A percentile compares a stretch with the other conserved stretches of the same genome.
These are phyloP conservation scores for Ascobolus immersus DNA, from an alignment of 495 filamentous ascomycete species.

Conservation along the genomic window DNA sequence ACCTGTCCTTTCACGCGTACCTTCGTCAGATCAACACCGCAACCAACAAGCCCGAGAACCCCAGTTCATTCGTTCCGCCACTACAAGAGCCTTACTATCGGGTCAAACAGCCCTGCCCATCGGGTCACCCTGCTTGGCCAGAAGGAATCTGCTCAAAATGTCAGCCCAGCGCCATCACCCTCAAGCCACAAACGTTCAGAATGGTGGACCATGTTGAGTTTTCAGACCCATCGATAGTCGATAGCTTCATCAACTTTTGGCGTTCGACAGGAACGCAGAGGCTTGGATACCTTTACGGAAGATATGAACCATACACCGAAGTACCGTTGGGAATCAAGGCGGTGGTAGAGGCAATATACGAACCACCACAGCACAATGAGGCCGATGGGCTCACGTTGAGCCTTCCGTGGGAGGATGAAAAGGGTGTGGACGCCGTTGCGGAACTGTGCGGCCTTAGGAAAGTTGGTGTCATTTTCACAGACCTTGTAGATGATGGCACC, in stretches of 20 bases:
- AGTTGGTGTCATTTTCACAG: conserved; percentile 88
- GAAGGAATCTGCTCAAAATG: conserved; percentile 99
- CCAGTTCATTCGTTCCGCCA: conserved; percentile 82
- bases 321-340: conserved; percentile 89
- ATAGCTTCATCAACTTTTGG: conserved; percentile 80
- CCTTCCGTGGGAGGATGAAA: conserved; percentile 59
- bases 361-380: conserved; percentile 77
- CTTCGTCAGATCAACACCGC: conserved; percentile 81
- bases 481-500: conserved; percentile 57
- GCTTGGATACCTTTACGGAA: conserved; percentile 73
- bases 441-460: conserved; percentile 63
- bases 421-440: conserved; percentile 58
- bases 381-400: conserved; percentile 71
- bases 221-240: conserved; percentile 50
- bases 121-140: conserved; percentile 78
- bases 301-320: conserved; percentile 72
- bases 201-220: conserved; percentile 99
- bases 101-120: conserved; percentile 67
- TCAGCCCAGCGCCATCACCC: conserved; percentile 85
- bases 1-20: conserved; percentile 85
- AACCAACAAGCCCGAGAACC: conserved; percentile 83
- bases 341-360: conserved; percentile 91
- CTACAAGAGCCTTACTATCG: conserved; percentile 83
- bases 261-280: conserved; percentile 52
- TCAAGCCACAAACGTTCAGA: conserved; percentile 82